Evolutionary conservation across 129 eudicot species (phyloP).

Genomic region (Helianthus tuberosus): DNA sequence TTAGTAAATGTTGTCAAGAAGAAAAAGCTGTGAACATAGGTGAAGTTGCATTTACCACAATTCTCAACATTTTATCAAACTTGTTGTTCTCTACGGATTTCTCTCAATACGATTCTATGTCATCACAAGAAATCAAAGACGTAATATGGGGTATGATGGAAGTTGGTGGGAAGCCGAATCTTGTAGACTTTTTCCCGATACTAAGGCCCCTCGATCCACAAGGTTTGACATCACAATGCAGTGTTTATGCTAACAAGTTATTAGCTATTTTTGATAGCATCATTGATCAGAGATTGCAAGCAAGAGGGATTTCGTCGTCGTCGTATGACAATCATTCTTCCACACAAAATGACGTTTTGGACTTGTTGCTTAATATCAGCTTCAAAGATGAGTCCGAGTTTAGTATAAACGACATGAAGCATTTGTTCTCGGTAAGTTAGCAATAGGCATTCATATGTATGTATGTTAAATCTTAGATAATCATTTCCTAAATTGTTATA

Average conservation of each 20-base stretch:
- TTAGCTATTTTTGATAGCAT: background rate
- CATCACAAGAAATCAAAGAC: background rate
- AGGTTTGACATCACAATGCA: background rate
- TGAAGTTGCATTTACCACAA: slow-evolving; percentile 8
- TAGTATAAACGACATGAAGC: slow-evolving; percentile 3
- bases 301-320: background rate
- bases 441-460: too few relatives aligned
- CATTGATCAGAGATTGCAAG: background rate
- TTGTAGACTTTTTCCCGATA: background rate
- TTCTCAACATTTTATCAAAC: slow-evolving; percentile 2
- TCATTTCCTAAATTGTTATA: background rate
- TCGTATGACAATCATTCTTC: background rate
- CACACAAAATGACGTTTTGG: background rate
- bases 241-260: background rate
- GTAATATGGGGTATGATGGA: slow-evolving; percentile 1
- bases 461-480: background rate
- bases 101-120: background rate
- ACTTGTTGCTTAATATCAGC: background rate
- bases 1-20: background rate
- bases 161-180: slow-evolving; percentile 7
- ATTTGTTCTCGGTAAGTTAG: background rate
- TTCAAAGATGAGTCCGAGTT: background rate
- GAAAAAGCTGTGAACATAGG: background rate
- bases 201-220: slow-evolving; percentile 6
- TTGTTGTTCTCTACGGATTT: background rate